These are phyloP conservation scores for Nannochloris sp. DNA, from an alignment of 139 green algal species.

Conservation along the genomic window DNA sequence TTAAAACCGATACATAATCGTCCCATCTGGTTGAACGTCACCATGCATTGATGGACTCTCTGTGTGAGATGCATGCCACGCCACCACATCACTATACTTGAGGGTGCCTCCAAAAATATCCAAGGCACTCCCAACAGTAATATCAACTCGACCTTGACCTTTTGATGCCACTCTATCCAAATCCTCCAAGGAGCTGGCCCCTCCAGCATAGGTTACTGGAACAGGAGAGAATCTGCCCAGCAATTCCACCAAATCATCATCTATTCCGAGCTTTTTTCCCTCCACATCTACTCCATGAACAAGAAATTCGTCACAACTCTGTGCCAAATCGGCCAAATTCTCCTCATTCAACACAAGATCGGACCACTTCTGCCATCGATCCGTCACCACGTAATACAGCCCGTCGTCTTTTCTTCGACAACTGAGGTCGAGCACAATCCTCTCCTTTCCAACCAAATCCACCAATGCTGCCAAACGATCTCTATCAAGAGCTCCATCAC, in stretches of 20 bases:
- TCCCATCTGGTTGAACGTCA: slow-evolving; percentile 5
- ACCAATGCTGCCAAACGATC: slow-evolving; percentile 70
- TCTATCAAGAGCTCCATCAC: slow-evolving; percentile 74
- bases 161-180: slow-evolving; percentile 60
- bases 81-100: slow-evolving; percentile 78
- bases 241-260: slow-evolving; percentile 85
- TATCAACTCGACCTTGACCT: slow-evolving; percentile 72
- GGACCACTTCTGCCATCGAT: slow-evolving; percentile 68
- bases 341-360: slow-evolving; percentile 40
- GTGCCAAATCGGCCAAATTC: slow-evolving; percentile 56
- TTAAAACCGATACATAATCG: slow-evolving; percentile 9
- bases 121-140: slow-evolving; percentile 92
- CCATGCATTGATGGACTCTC: slow-evolving; percentile 2
- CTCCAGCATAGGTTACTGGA: slow-evolving; percentile 92
- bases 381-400: slow-evolving; percentile 63
- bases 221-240: slow-evolving; percentile 62
- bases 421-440: slow-evolving; percentile 91
- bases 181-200: slow-evolving; percentile 74
- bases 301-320: slow-evolving; percentile 88
- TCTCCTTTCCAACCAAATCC: slow-evolving; percentile 68
- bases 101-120: slow-evolving; percentile 96
- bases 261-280: slow-evolving; percentile 92
- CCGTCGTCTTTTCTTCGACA: slow-evolving; percentile 65
- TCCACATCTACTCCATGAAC: slow-evolving; percentile 98
- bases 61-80: slow-evolving; percentile 53